These are phyloP conservation scores for Dichotomocladium elegans DNA, from an alignment of 371 early-diverging fungal genomes.

Conservation along the genomic window DNA sequence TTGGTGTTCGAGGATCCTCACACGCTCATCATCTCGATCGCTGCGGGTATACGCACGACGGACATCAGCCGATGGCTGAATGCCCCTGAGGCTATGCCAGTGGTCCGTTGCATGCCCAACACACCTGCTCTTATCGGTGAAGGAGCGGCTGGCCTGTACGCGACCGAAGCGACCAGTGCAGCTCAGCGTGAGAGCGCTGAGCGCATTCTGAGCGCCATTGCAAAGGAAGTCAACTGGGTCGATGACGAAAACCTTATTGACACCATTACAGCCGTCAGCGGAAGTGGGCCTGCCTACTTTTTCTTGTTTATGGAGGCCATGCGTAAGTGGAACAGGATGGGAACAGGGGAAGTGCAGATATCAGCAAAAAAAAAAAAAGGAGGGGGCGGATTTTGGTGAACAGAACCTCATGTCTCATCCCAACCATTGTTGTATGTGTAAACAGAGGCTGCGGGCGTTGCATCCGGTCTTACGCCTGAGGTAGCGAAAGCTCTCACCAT, in stretches of 20 bases:
- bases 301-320: slow-evolving; percentile 90
- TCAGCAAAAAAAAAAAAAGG: background rate
- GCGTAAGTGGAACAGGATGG: slow-evolving; percentile 26
- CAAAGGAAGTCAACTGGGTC: slow-evolving; percentile 80
- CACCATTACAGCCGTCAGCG: slow-evolving; percentile 86
- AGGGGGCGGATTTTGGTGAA: background rate
- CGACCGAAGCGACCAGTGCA: slow-evolving; percentile 52
- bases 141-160: slow-evolving; percentile 87
- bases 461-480: slow-evolving; percentile 72
- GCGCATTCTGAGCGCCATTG: slow-evolving; percentile 65
- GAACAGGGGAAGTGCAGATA: background rate
- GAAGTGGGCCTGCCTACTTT: slow-evolving; percentile 92
- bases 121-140: slow-evolving; percentile 86
- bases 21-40: slow-evolving; percentile 77
- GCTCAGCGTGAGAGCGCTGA: slow-evolving; percentile 64
- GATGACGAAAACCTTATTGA: slow-evolving; percentile 75
- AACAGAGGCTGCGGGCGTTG: slow-evolving; percentile 71
- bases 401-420: background rate
- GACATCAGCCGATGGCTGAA: slow-evolving; percentile 74
- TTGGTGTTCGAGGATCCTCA: slow-evolving; percentile 24
- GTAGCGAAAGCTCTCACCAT: slow-evolving; percentile 77
- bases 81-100: slow-evolving; percentile 27
- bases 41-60: slow-evolving; percentile 80
- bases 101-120: slow-evolving; percentile 94
- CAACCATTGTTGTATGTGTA: background rate